Percentiles rank a stretch among this genome's conserved stretches.
Evolutionary conservation across 2,329 filamentous ascomycete species (phyloP).

Genomic region (Macrophomina phaseolina): DNA sequence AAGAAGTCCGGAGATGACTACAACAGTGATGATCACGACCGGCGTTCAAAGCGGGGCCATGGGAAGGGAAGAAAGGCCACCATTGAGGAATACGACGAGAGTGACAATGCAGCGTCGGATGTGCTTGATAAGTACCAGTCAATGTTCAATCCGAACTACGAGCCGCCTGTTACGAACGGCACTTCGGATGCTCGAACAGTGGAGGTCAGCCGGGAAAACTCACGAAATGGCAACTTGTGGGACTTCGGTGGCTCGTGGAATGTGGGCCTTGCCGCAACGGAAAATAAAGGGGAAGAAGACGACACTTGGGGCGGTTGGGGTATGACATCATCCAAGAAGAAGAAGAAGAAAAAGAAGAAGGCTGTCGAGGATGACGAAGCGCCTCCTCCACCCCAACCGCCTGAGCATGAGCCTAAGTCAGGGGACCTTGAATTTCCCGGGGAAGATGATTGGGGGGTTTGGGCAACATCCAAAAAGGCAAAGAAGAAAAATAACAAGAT

Average conservation of each 20-base stretch:
- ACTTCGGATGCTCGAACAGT: background rate
- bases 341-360: no score
- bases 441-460: background rate
- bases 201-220: no score
- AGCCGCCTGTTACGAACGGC: background rate
- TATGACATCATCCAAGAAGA: no score
- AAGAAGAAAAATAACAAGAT: background rate
- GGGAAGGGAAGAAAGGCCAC: background rate
- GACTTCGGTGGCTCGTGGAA: no score
- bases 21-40: background rate
- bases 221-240: no score
- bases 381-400: no score
- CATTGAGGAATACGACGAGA: background rate
- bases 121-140: background rate
- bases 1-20: background rate
- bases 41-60: background rate
- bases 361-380: no score
- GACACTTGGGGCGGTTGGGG: no score
- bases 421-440: background rate
- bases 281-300: no score
- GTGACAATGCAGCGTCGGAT: background rate
- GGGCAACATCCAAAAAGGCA: background rate
- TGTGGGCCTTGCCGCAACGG: background rate
- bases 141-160: constrained; percentile 1
- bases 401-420: no score